A percentile compares a stretch with the other conserved stretches of the same genome.
Conservation (phyloP, 1,139 yeast genomes). For the Yamadazyma triangularis region DNA sequence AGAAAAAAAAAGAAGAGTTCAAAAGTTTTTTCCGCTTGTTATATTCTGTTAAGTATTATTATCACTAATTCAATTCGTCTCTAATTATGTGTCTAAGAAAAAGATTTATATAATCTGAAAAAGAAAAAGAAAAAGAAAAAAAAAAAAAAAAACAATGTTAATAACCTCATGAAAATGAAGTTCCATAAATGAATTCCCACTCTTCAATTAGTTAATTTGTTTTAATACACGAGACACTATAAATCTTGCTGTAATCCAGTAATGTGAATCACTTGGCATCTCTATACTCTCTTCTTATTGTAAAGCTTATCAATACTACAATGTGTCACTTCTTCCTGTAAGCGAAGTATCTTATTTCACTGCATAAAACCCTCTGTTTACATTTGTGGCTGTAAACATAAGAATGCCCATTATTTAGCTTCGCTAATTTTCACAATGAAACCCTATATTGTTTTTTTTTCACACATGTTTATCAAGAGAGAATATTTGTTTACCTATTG, state of each 20-base stretch:
- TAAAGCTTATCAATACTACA: background rate
- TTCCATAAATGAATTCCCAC: too few relatives aligned
- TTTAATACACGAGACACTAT: too few relatives aligned
- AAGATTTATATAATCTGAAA: too few relatives aligned
- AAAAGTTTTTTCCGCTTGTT: background rate
- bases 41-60: background rate
- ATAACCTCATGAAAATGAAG: too few relatives aligned
- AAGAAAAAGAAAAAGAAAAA: too few relatives aligned
- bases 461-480: background rate
- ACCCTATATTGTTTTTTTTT: background rate
- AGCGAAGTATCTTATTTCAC: background rate
- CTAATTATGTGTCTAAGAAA: too few relatives aligned
- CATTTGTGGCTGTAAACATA: background rate
- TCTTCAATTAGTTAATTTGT: too few relatives aligned
- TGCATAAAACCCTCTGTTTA: background rate
- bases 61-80: too few relatives aligned
- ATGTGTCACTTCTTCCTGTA: background rate
- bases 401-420: too few relatives aligned
- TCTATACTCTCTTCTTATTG: background rate
- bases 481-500: background rate
- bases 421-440: background rate
- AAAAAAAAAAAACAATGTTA: too few relatives aligned
- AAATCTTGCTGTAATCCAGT: too few relatives aligned
- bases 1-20: background rate
- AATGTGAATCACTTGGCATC: too few relatives aligned